phyloP scores from a whole-genome alignment of 768 basidiomycete species.

The Tylopilus vinaceipallidus region DNA sequence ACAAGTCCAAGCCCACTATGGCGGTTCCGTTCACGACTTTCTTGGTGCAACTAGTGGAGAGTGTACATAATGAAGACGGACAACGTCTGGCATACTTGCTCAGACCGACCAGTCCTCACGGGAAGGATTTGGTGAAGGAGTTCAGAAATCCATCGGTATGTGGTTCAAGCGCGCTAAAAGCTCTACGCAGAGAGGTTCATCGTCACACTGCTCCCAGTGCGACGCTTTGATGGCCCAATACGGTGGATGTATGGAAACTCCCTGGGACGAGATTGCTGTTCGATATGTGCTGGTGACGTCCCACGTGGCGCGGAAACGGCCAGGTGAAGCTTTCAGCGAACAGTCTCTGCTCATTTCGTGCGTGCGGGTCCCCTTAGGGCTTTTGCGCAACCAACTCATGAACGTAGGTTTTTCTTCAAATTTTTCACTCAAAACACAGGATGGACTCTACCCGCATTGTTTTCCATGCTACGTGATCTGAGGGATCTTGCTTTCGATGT shows the following conservation, averaged over 20 bases:
- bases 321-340: slow-evolving; percentile 76
- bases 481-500: slow-evolving; percentile 87
- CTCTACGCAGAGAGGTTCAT: neutral
- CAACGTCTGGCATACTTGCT: slow-evolving; percentile 71
- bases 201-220: slow-evolving; percentile 38
- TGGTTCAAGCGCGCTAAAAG: neutral
- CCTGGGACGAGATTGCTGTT: slow-evolving; percentile 87
- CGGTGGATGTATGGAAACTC: slow-evolving; percentile 61
- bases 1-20: slow-evolving; percentile 22
- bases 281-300: slow-evolving; percentile 77
- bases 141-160: slow-evolving; percentile 56
- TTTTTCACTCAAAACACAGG: slow-evolving; percentile 80
- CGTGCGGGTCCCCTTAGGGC: slow-evolving; percentile 32
- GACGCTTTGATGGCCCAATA: slow-evolving; percentile 29
- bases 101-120: slow-evolving; percentile 73
- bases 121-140: slow-evolving; percentile 72
- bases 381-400: neutral
- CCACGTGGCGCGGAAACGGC: slow-evolving; percentile 64
- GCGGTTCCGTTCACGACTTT: slow-evolving; percentile 55
- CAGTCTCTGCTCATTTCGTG: slow-evolving; percentile 75
- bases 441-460: slow-evolving; percentile 85
- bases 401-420: slow-evolving; percentile 65
- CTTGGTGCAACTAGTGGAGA: slow-evolving; percentile 58
- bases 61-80: slow-evolving; percentile 62
- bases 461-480: slow-evolving; percentile 77